phyloP scores from a whole-genome alignment of 371 early-diverging fungal genomes.

The Rhizomucor pusillus region DNA sequence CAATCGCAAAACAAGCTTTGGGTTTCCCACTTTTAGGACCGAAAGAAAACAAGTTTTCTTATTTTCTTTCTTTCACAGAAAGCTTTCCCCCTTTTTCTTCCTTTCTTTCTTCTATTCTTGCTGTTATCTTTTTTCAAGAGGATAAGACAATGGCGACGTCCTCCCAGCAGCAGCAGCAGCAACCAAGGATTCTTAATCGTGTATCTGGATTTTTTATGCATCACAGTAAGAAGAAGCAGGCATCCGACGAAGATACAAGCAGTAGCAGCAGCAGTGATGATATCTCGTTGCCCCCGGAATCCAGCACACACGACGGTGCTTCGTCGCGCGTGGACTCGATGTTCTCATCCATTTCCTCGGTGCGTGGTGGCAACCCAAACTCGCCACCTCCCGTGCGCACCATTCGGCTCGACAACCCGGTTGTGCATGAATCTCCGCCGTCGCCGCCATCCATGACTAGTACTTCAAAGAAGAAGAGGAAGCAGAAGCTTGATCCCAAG shows the following conservation, averaged over 20 bases:
- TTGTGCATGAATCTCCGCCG: conserved; percentile 17
- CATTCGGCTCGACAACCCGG: conserved; percentile 27
- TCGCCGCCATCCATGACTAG: conserved; percentile 9
- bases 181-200: conserved; percentile 18
- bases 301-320: conserved; percentile 5
- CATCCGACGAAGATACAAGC: neutral
- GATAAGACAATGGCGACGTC: neutral
- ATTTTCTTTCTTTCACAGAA: neutral
- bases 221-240: conserved; percentile 6
- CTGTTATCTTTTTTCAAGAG: neutral
- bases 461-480: conserved; percentile 9
- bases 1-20: neutral
- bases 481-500: conserved; percentile 5
- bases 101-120: neutral
- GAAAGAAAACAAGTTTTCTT: neutral
- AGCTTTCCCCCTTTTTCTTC: conserved; percentile 2
- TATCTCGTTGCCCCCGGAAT: neutral
- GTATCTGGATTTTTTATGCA: conserved; percentile 19
- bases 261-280: conserved; percentile 2
- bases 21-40: neutral
- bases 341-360: conserved; percentile 33
- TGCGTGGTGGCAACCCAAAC: conserved; percentile 28
- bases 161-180: conserved; percentile 12
- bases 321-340: conserved; percentile 29
- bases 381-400: conserved; percentile 33